Evolutionary conservation across 331 rosid species (phyloP), one percentile per base, ranked within the genome.

Genomic region (Pyrus hybrid): DNA sequence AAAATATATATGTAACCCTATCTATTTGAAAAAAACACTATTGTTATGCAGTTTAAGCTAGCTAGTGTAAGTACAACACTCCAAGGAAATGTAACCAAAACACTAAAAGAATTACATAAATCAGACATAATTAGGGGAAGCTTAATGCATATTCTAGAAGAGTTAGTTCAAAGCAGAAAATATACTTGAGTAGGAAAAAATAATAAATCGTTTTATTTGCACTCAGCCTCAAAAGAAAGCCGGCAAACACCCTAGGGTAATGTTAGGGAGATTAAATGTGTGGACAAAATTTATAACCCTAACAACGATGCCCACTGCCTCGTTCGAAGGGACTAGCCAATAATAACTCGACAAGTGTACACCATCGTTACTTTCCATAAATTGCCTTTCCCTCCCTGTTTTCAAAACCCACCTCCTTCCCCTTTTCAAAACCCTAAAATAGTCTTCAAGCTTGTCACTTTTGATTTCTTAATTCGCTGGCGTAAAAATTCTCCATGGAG

Each of bases 401-500:
- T 63, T 63, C 68, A 29, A 30, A 30, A n/a, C 13, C 68, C 32
- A 13, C 33, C 20, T 26, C 13, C 9, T 17, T 17, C 16, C 8
- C 66, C 20, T 62, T 6, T 25, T 25, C 66, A 62, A 32, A 62
- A 6, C 25, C 63, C 28, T 10, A 41, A 41, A 41, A 41, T 41
- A 41, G 25, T 9, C 23, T 18, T 57, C 63, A 57, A 57, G 45
- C 45, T 41, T n/a, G 0, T 18, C n/a, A 51, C 14, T 57, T 22
- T 57, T 57, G 13, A 57, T 4, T 57, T 26, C 33, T 61, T 58
- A 1, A 22, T 73, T 60, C 28, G 17, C 11, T 14, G 20, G 32
- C 6, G 22, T 58, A 13, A 6, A 5, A 30, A 4, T 7, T 3
- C 26, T 62, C 67, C 68, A 87, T 86, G 91, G 86, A 86, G 14